Base-by-base conservation (phyloP, 164 flowering plant genomes). In the Umbilicus rupestris region DNA sequence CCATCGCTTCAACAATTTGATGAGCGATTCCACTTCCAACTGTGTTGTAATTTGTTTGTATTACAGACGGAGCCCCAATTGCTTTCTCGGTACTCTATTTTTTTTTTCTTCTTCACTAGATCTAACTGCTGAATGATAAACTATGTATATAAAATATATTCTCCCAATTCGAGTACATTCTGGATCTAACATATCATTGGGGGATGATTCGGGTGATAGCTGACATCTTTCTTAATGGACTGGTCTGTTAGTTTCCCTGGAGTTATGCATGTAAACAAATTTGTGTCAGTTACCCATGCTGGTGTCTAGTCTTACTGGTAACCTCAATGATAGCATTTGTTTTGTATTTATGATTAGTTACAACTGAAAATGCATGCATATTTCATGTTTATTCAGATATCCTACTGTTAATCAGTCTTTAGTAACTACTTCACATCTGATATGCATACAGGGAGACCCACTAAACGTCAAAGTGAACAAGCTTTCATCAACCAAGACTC, bases 401-500 rank as follows among this genome's bases (percentile, higher is more conserved):
- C 37, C 37, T 35, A 35, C 37, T 35, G 7, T 7, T 5, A 3
- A 7, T 35, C 1, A 35, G 37, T 35, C 37, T 35, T 35, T 3
- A 35, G 37, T 35, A 35, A 35, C 37, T 35, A 7, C 37, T 15
- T 16, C 22, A 26, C 12, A 20, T 50, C 57, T 50, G 29, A 50
- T 22, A 26, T n/a, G 20, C 22, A 50, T 50, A 50, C 29, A 50
- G 57, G 57, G 57, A 50, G 57, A 50, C 8, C 57, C 57, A 10
- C 57, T 50, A 22, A 50, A 50, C 8, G 57, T 50, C 3, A 50
- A 50, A 50, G 57, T 50, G 57, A 50, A 50, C 57, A 50, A 50
- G 57, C 57, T 50, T 22, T 50, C 57, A 50, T 50, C 57, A 50
- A 50, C 57, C 63, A 82, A 81, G 57, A 81, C 84, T 29, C 80